These are phyloP conservation scores for Crithidia fasciculata DNA, from an alignment of 208 protist genomes.

Conservation along the genomic window DNA sequence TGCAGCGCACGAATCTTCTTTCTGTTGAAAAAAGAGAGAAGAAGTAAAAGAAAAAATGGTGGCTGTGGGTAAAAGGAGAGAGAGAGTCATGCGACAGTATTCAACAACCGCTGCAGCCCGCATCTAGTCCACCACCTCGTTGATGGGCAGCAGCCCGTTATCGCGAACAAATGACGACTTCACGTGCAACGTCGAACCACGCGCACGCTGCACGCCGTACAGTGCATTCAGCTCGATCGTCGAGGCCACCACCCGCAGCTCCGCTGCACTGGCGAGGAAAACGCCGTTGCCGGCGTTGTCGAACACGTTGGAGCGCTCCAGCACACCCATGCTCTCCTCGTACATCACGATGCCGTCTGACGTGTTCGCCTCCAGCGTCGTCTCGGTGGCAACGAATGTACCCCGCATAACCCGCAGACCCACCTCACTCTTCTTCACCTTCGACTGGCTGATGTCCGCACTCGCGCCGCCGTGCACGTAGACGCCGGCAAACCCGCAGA, in stretches of 20 bases:
- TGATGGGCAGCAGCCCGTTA: constrained; percentile 68
- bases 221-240: constrained; percentile 69
- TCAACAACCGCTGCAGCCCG: background rate
- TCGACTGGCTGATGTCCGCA: constrained; percentile 41
- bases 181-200: constrained; percentile 55
- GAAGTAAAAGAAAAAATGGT: background rate
- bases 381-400: constrained; percentile 39
- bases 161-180: constrained; percentile 54
- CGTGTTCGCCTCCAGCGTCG: constrained; percentile 48
- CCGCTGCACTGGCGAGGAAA: constrained; percentile 40
- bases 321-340: constrained; percentile 30
- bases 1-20: too few species aligned
- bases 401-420: constrained; percentile 40
- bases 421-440: constrained; percentile 54
- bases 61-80: background rate
- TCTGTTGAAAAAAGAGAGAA: background rate
- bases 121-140: constrained; percentile 29
- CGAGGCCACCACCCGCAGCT: constrained; percentile 44
- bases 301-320: constrained; percentile 52
- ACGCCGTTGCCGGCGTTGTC: constrained; percentile 69
- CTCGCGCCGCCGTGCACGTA: constrained; percentile 44
- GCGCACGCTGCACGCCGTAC: constrained; percentile 68
- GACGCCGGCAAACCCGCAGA: constrained; percentile 60
- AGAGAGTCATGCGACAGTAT: background rate
- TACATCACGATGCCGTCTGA: constrained; percentile 69